These are phyloP conservation scores for Fomitopsis pinicola DNA, from an alignment of 1,284 basidiomycete species.

Conservation along the genomic window DNA sequence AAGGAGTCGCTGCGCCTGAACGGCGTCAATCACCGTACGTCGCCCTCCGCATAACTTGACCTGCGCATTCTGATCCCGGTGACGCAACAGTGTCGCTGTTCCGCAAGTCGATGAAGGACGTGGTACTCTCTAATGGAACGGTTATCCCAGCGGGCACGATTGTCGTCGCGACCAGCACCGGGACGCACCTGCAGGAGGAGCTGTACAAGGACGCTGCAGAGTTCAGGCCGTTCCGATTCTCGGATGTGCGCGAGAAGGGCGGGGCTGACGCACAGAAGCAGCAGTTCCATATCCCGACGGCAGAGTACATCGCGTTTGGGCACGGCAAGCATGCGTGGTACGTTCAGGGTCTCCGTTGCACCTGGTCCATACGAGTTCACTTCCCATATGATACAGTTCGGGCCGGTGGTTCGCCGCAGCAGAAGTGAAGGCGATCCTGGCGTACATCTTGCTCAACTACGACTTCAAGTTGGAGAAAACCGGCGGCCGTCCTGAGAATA, in stretches of 20 bases:
- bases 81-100: constrained; percentile 24
- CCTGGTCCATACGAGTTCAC: neutral
- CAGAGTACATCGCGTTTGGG: constrained; percentile 23
- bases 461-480: constrained; percentile 17
- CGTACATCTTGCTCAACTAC: constrained; percentile 16
- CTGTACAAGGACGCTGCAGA: constrained; percentile 8
- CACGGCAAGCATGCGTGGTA: constrained; percentile 26
- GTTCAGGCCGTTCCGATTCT: constrained; percentile 11
- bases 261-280: constrained; percentile 14
- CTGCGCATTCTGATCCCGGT: neutral
- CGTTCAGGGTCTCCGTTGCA: neutral
- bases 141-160: constrained; percentile 33
- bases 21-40: constrained; percentile 6
- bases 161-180: constrained; percentile 24
- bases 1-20: constrained; percentile 15
- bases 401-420: constrained; percentile 18
- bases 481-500: constrained; percentile 13
- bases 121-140: constrained; percentile 39
- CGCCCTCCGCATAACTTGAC: neutral
- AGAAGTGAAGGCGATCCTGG: constrained; percentile 17
- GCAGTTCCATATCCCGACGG: constrained; percentile 18
- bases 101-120: constrained; percentile 33
- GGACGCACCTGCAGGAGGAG: constrained; percentile 10
- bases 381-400: constrained; percentile 6
- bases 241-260: constrained; percentile 14